Conservation (phyloP, 2,329 filamentous ascomycete species). For the Verticillium tricorpus region DNA sequence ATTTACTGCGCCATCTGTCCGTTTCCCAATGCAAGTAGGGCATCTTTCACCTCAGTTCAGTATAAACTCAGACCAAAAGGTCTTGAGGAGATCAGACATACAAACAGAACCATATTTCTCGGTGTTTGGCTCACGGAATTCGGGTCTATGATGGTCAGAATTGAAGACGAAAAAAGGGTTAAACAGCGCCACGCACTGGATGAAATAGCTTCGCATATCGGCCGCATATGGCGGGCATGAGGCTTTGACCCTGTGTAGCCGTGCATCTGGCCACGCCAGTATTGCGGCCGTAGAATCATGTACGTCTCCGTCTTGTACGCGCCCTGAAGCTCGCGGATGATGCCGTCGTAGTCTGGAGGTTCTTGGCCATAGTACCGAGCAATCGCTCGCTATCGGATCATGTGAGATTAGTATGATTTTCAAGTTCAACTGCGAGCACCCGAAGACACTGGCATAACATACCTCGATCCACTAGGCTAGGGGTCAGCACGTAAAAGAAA, state of each 20-base stretch:
- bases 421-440: no score
- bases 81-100: constrained; percentile 5
- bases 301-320: constrained; percentile 11
- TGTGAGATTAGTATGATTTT: background rate
- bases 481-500: background rate
- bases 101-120: constrained; percentile 25
- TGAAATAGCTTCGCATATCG: constrained; percentile 26
- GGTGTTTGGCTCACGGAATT: constrained; percentile 5
- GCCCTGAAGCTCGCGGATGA: background rate
- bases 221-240: constrained; percentile 30
- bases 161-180: background rate
- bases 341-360: constrained; percentile 5
- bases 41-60: constrained; percentile 21
- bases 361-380: constrained; percentile 21
- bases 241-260: constrained; percentile 15
- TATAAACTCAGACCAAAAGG: rapidly evolving
- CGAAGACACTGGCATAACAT: background rate
- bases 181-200: constrained; percentile 14
- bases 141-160: background rate
- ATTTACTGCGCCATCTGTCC: constrained; percentile 21
- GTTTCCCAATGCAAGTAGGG: constrained; percentile 38
- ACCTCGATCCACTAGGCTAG: constrained; percentile 10
- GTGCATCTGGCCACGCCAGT: constrained; percentile 31
- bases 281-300: constrained; percentile 22
- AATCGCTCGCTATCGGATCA: constrained; percentile 19